Evolutionary conservation across 2,329 filamentous ascomycete genomes (phyloP), one percentile per base, ranked within the genome.

Genomic region (Pseudocercospora vitis): DNA sequence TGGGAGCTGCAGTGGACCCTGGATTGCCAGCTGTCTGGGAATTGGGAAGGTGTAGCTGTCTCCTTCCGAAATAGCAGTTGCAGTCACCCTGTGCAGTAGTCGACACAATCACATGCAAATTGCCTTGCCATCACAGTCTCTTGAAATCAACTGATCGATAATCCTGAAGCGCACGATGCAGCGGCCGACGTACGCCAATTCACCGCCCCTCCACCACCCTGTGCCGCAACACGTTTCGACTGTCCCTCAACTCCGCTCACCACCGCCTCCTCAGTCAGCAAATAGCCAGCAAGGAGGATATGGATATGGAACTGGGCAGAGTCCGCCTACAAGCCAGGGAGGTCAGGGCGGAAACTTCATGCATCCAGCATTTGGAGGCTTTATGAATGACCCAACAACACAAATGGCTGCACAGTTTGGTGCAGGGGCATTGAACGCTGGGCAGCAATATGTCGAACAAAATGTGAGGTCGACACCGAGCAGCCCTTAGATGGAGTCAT

Each of bases 201-300:
- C 91, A 70, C 92, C 91, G 70, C 91, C 92, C 62, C 85, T 97
- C 65, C 94, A 97, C 74, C 94, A 97, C 72, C 94, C 94, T 54
- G 91, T 97, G 55, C 94, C 94, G 58, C 94, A 99, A 74, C 94
- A 99, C 80, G 92, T 97, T 67, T 97, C 94, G 69, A 95, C 91
- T 54, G 94, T 99, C 46, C 94, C 94, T 39, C 94, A 97, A 76
- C 85, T 99, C 71, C 86, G 95, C 73, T 97, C 94, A 54, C 94
- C 94, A 57, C 92, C 89, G 54, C 88, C 90, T 57, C 91, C 89
- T 31, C 45, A 81, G 48, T 82, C 84, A 53, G 84, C 85, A 53
- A 86, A 88, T 68, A 81, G 83, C 29, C 82, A 84, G 63, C 80
- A 81, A 58, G 77, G 79, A 59, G 79, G 81, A 62, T 86, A 87